phyloP scores from a whole-genome alignment of 805 yeast species.

The Myxozyma vanderwaltii region DNA sequence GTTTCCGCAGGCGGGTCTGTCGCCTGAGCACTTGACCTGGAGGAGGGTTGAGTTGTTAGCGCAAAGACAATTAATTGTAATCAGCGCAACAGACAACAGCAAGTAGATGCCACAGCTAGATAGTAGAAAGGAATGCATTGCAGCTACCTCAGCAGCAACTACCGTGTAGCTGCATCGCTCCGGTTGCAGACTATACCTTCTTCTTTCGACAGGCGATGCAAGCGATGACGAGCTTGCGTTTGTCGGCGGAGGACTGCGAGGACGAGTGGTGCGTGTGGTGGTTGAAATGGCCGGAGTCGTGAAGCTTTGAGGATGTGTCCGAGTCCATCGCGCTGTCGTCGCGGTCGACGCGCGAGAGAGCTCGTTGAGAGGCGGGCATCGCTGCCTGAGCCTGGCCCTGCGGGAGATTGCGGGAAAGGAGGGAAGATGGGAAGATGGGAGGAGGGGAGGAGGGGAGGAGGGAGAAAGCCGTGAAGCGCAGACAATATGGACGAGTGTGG shows the following conservation, averaged over 20 bases:
- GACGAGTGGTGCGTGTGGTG: neutral
- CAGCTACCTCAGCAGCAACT: neutral
- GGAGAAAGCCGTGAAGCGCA: neutral
- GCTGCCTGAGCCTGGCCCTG: constrained; percentile 2
- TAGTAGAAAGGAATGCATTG: no score
- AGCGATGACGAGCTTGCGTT: constrained; percentile 42
- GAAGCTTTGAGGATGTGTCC: constrained; percentile 5
- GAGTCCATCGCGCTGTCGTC: constrained; percentile 1
- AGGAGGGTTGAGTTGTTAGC: neutral
- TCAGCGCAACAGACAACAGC: neutral
- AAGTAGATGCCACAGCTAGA: neutral
- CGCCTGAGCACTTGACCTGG: constrained; percentile 43
- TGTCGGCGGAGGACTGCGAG: constrained; percentile 13
- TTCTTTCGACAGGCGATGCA: constrained; percentile 44
- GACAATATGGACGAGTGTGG: neutral
- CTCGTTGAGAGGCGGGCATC: constrained; percentile 11
- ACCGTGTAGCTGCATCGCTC: no score
- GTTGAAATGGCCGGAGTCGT: neutral
- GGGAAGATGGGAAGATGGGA: neutral
- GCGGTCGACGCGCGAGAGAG: constrained; percentile 2
- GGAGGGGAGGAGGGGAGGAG: neutral
- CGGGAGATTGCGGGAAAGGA: neutral
- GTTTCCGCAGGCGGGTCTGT: constrained; percentile 44
- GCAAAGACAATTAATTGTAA: neutral
- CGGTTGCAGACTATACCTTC: constrained; percentile 35